Base-by-base conservation (phyloP, 2,329 filamentous ascomycete species). In the Parasarocladium wereldwijsianum region DNA sequence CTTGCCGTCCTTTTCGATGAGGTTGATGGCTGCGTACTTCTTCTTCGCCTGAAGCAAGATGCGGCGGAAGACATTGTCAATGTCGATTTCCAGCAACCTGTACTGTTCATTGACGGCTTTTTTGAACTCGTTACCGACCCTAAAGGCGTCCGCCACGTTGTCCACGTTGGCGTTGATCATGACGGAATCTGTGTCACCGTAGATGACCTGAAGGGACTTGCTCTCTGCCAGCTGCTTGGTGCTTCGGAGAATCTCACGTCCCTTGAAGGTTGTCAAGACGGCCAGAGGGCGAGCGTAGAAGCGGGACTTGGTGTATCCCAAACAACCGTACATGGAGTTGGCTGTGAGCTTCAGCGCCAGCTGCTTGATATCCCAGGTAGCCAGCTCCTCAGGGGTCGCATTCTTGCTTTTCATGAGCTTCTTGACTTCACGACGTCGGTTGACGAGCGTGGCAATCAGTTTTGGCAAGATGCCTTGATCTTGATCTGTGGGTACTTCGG, bases 91-190 rank as follows among this genome's bases (percentile, higher is more conserved):
- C 10, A 98, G 66, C 30, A 94, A 68, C 45, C 68, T 80, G 54
- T 98, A 98, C 37, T 79, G 76, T 43, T 93, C 83, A 48, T 98
- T 98, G 56, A 98, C 90, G 15, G 83, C 73, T 43, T 75, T 78
- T 58, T 94, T 96, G 66, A 98, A 96, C 38, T 96, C 84, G 25
- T 84, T 76, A 34, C 90, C 92, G 30, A 98, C 80, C 47, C 81
- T 86, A 43, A 94, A 61, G 2, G 90, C 90, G 44, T 93, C 85
- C 18, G 81, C 74, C 17, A 96, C 80, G 40, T 81, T 93, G 54
- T 94, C 83, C 32, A 90, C 85, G 47, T 96, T 96, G 38, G 90
- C 93, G 48, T 98, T 98, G 62, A 98, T 96, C 90, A 98, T 98
- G 57, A 98, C 90, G 7, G 90, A 98, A 55, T 98, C 90, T 9